Evolutionary conservation across 306 rosid genomes (phyloP).

Genomic region (Prunus padus): DNA sequence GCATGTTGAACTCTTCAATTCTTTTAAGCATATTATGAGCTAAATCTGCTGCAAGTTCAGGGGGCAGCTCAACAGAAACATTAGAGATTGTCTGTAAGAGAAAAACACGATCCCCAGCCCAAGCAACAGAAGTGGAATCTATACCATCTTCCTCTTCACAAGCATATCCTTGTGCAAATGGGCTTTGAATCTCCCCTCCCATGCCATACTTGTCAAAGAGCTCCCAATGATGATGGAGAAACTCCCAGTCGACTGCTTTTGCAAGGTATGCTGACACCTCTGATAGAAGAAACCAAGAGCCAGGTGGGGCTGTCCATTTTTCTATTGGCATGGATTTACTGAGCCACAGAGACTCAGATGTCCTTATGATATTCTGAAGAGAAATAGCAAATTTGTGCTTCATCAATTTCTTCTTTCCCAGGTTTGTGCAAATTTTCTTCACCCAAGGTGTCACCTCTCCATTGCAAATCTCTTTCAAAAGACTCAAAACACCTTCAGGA

Average conservation of each 20-base stretch:
- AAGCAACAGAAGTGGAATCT: constrained; percentile 62
- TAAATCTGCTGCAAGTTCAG: constrained; percentile 78
- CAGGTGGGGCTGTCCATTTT: constrained; percentile 92
- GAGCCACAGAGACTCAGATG: constrained; percentile 82
- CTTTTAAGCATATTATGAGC: constrained; percentile 73
- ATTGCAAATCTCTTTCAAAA: constrained; percentile 64
- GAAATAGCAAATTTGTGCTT: constrained; percentile 53
- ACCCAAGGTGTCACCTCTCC: constrained; percentile 91
- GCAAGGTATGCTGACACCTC: constrained; percentile 82
- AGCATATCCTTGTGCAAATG: constrained; percentile 40
- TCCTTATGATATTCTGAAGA: constrained; percentile 67
- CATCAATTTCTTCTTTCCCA: constrained; percentile 76
- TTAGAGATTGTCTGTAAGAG: constrained; percentile 88
- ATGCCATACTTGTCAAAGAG: constrained; percentile 71
- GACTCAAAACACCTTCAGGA: constrained; percentile 54
- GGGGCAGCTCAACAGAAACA: constrained; percentile 79
- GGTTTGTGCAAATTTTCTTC: constrained; percentile 76
- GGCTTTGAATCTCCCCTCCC: constrained; percentile 40
- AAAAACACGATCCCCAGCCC: constrained; percentile 92
- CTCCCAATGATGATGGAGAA: constrained; percentile 93
- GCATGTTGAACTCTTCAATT: constrained; percentile 77
- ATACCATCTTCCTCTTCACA: constrained; percentile 41
- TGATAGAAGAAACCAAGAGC: constrained; percentile 93
- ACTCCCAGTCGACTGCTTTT: constrained; percentile 83
- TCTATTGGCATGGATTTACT: constrained; percentile 66